Percentiles rank a stretch among this genome's conserved stretches.
phyloP scores from a whole-genome alignment of 208 protist species.

The Trypanosoma vivax region DNA sequence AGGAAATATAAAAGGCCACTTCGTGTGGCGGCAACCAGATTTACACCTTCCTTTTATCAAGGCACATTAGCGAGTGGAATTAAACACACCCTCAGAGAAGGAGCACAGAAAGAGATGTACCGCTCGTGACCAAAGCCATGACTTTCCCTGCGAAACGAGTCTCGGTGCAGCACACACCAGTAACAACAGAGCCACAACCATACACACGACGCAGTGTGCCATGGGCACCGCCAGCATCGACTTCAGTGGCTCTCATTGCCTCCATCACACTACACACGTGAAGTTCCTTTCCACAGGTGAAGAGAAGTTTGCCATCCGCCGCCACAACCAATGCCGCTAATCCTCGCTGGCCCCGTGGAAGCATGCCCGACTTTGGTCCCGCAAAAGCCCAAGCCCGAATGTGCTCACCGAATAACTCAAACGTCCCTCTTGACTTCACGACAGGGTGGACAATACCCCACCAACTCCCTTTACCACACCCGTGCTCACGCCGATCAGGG shows the following conservation, averaged over 20 bases:
- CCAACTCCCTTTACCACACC: conserved; percentile 9
- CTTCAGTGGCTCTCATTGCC: background rate
- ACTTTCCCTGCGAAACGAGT: conserved; percentile 5
- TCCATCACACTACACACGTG: conserved; percentile 27
- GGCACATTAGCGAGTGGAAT: too few relatives aligned
- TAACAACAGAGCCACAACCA: conserved; percentile 12
- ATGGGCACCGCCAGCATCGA: background rate
- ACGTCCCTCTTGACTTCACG: conserved; percentile 8
- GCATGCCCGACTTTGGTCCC: background rate
- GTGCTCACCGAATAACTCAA: background rate
- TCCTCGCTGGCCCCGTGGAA: conserved; percentile 11
- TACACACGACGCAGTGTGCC: conserved; percentile 16
- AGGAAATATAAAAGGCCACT: too few relatives aligned
- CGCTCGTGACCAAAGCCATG: conserved; percentile 13
- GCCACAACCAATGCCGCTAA: conserved; percentile 16
- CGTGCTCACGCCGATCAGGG: background rate
- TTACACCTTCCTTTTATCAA: too few relatives aligned
- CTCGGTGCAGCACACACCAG: conserved; percentile 7
- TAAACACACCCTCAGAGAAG: conserved; percentile 12
- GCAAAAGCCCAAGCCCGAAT: background rate
- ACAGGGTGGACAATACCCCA: conserved; percentile 24
- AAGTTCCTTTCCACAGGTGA: conserved; percentile 29
- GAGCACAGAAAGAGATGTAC: conserved; percentile 17
- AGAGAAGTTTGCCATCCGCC: conserved; percentile 5
- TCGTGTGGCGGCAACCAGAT: too few relatives aligned